Percentiles rank a stretch among this genome's conserved stretches.
These are phyloP conservation scores for Melaleuca alternifolia DNA, from an alignment of 345 rosid genomes.

Conservation along the genomic window DNA sequence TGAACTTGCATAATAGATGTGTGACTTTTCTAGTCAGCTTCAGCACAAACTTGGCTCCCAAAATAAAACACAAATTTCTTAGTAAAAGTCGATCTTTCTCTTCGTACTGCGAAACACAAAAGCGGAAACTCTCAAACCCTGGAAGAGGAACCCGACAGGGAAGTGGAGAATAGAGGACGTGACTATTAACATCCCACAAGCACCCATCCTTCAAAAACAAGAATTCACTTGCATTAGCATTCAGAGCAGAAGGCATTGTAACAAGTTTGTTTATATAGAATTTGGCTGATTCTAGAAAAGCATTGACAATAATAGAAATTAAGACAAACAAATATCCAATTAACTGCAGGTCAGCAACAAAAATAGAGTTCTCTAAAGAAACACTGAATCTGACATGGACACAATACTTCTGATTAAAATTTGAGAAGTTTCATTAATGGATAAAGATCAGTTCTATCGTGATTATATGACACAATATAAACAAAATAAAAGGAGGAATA, in stretches of 20 bases:
- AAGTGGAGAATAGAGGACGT: conserved; percentile 86
- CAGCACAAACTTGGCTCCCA: conserved; percentile 66
- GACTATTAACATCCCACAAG: conserved; percentile 71
- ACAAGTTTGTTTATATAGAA: not conserved
- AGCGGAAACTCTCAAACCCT: conserved; percentile 61
- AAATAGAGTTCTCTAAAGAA: not conserved
- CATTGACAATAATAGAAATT: not conserved
- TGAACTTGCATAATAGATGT: conserved; percentile 74
- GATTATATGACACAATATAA: not conserved
- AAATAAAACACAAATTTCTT: conserved; percentile 68
- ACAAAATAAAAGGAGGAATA: not conserved
- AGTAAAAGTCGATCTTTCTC: conserved; percentile 65
- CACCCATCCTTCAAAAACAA: conserved; percentile 59
- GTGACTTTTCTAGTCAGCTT: conserved; percentile 69
- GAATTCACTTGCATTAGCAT: conserved; percentile 6
- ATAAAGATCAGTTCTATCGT: not conserved
- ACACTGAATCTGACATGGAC: not conserved
- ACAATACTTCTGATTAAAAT: not conserved
- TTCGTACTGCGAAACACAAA: conserved; percentile 79
- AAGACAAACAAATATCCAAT: not conserved
- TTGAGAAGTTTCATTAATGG: not conserved
- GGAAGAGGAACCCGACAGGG: conserved; percentile 77
- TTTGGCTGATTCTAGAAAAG: not conserved
- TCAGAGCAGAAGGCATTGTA: not conserved
- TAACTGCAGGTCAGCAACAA: not conserved